Base-by-base conservation (phyloP, 768 basidiomycete species). In the Butyriboletus loyo region DNA sequence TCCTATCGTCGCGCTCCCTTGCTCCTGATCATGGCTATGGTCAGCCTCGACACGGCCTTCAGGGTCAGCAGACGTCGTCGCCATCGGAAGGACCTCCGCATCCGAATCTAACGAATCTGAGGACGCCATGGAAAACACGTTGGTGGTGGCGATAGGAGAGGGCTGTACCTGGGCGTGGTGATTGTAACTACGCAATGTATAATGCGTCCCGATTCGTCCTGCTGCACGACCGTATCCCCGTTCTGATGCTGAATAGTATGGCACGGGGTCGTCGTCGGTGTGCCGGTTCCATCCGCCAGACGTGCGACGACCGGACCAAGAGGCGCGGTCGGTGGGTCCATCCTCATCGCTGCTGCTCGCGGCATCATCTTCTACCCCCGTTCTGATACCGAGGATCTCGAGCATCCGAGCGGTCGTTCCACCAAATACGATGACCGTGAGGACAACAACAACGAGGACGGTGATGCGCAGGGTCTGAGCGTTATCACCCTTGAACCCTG, bases 321-420 rank as follows among this genome's bases (percentile, higher is more conserved):
- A 54, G 25, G 50, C 59, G 30, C 73, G 66, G 13, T 70, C 63
- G 4, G 57, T 22, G 45, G 66, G 49, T 40, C 51, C 58, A 21
- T 83, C 84, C 25, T 88, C 87, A 36, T 78, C 77, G 57, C 67
- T 72, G 50, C 69, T 71, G 47, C 77, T 77, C 34, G 77, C 93
- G 2, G 79, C 92, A 25, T 94, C 95, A 60, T 98, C 96, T 61
- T 96, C 94, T 0, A 99, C 90, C 0, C 95, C 95, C 0, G 92
- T 95, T 11, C 92, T 75, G 56, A 99, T 97, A 0, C 97, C 96
- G n/a, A 98, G 78, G 9, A 98, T 85, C 65, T 98, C 96, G 27
- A 99, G 77, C 97, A 99, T 98, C 44, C 93, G 79, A 13, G 91
- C 85, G 0, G 96, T 96, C n/a, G 97, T 98, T 3, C 97, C 96